Base-by-base conservation (phyloP, 768 basidiomycete genomes). In the Podaxis sp. region DNA sequence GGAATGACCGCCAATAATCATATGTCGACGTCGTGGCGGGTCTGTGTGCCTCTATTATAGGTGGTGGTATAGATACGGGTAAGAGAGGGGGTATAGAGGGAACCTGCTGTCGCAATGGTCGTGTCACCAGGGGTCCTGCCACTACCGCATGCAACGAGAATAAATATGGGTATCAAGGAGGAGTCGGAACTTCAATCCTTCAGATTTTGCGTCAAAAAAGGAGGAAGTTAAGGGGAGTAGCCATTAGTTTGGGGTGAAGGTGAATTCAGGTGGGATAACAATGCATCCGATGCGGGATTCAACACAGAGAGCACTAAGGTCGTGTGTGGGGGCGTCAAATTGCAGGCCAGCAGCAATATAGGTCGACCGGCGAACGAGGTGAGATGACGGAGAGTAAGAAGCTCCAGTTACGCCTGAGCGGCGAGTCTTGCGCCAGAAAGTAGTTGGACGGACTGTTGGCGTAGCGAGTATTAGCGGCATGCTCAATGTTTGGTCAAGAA, bases 261-360 rank as follows among this genome's bases (percentile, higher is more conserved):
- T 13, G 38, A 56, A 56, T 28, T 79, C 79, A 11, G 83, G 81
- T 1, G 78, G 74, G 21, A 79, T 67, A 21, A 79, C 77, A 53
- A 81, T 74, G 66, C 74, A 75, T 18, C 74, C 74, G 5, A 85
- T 75, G 46, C 85, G 76, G 46, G 81, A 84, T 68, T 87, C 85
- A 10, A 86, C 86, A 50, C 83, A 79, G 53, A 86, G 76, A 2
- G 86, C 86, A 61, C 83, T 85, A 38, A 87, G 77, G 63, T 88
- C 86, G 67, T 82, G 78, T 5, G 76, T 66, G 0, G 90, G 90
- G 1, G 77, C 73, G 69, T 90, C 87, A 55, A 90, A 80, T 0
- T 78, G 67, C 57, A 91, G 84, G 5, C 90, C 90, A 10, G 90
- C 90, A 28, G 89, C 90, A 63, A 91, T 82, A 67, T 89, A 91